Conservation (phyloP, 2,329 filamentous ascomycete species). For the Colletotrichum gigasporum region DNA sequence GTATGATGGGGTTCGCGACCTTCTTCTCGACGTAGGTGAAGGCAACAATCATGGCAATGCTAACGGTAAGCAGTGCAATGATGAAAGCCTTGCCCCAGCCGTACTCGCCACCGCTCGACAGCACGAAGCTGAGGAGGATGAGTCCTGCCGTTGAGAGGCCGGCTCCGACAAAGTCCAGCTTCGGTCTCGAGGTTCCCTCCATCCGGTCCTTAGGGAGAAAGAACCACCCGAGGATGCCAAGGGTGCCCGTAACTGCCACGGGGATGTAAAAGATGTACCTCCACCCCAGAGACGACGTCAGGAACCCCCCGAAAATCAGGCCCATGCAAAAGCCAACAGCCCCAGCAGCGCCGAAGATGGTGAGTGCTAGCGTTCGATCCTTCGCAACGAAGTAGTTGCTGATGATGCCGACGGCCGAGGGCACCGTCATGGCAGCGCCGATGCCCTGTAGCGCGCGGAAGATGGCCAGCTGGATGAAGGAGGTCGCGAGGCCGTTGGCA, state of each 20-base stretch:
- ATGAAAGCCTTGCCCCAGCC: conserved; percentile 56
- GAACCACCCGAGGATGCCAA: conserved; percentile 40
- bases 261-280: conserved; percentile 28
- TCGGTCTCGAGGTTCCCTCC: conserved; percentile 42
- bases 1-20: conserved; percentile 55
- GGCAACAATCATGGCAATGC: conserved; percentile 46
- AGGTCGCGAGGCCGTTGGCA: conserved; percentile 17
- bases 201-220: conserved; percentile 48
- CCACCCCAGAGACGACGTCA: conserved; percentile 25
- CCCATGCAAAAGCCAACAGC: conserved; percentile 24
- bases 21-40: conserved; percentile 53
- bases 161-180: conserved; percentile 52
- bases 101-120: conserved; percentile 55
- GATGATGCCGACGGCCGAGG: conserved; percentile 77
- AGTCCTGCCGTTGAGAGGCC: conserved; percentile 51
- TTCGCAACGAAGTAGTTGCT: conserved; percentile 26
- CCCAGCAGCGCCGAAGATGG: conserved; percentile 21
- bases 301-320: conserved; percentile 17
- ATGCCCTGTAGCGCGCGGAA: conserved; percentile 23
- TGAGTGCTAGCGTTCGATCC: conserved; percentile 16
- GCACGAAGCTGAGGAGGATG: conserved; percentile 53
- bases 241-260: conserved; percentile 51
- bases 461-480: conserved; percentile 21
- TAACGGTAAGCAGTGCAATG: conserved; percentile 49
- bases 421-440: conserved; percentile 78